phyloP scores from a whole-genome alignment of 768 basidiomycete genomes.

The Tulasnella sp. region DNA sequence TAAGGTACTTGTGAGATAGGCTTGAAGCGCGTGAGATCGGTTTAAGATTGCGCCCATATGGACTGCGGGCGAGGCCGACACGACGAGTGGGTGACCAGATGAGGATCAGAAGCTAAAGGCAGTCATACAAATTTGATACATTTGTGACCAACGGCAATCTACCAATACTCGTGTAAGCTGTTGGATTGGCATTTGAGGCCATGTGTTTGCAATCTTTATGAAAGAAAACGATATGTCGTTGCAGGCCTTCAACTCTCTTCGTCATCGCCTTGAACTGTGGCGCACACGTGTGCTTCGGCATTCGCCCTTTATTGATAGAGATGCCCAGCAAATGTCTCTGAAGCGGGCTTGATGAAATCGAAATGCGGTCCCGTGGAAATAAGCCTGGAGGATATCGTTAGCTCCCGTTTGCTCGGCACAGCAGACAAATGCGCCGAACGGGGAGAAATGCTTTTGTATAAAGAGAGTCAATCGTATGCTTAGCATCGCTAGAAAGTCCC shows the following conservation, averaged over 20 bases:
- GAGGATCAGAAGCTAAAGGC: too few species aligned
- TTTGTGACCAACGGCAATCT: too few species aligned
- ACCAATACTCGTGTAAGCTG: too few species aligned
- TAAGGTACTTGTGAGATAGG: neutral
- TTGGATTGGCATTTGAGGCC: too few species aligned
- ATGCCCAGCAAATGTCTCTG: neutral
- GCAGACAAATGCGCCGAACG: neutral
- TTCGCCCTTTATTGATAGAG: neutral
- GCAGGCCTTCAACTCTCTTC: neutral
- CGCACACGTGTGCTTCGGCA: neutral
- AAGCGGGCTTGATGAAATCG: neutral
- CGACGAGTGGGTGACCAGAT: too few species aligned
- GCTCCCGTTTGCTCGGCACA: neutral
- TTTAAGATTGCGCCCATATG: too few species aligned
- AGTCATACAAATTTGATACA: too few species aligned
- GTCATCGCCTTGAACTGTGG: neutral
- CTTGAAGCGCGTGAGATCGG: neutral
- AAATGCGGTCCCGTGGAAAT: neutral
- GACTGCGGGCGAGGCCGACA: too few species aligned
- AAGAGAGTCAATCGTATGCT: too few species aligned
- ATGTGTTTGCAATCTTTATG: too few species aligned
- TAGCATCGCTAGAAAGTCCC: neutral
- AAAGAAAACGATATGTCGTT: too few species aligned
- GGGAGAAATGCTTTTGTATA: neutral
- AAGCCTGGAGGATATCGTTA: neutral